A percentile compares a stretch with the other conserved stretches of the same genome.
phyloP scores from a whole-genome alignment of 176 grass and related monocot species.

The Dendrocalamus sinicus region DNA sequence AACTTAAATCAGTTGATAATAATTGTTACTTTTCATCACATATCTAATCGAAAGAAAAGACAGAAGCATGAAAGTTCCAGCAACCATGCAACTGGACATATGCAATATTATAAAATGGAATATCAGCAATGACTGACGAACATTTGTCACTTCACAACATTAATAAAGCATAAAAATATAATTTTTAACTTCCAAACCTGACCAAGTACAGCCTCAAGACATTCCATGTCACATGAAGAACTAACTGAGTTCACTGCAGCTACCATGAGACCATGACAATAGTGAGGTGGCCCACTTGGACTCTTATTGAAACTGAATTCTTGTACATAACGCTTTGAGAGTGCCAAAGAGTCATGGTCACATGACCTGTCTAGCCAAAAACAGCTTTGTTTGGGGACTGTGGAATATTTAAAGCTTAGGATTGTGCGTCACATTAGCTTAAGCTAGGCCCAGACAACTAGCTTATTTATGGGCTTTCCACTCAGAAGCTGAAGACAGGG shows the following conservation, averaged over 20 bases:
- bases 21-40: not conserved
- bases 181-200: constrained; percentile 19
- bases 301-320: constrained; percentile 23
- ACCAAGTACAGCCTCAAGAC: not conserved
- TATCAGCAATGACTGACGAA: not conserved
- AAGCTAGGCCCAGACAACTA: not conserved
- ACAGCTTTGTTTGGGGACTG: not conserved
- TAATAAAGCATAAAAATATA: not conserved
- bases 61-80: not conserved
- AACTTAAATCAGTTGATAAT: constrained; percentile 15
- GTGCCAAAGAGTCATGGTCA: not conserved
- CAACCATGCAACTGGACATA: constrained; percentile 2
- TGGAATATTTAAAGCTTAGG: not conserved
- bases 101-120: not conserved
- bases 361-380: not conserved
- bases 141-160: constrained; percentile 12
- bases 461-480: not conserved
- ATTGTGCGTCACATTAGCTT: not conserved
- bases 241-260: not conserved
- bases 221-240: constrained; percentile 15
- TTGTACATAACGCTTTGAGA: constrained; percentile 5
- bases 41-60: not conserved
- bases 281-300: not conserved
- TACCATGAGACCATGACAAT: not conserved
- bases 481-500: not conserved